phyloP scores from a whole-genome alignment of 1,139 yeast genomes.

The Zhuliangozyma blackwelliae region DNA sequence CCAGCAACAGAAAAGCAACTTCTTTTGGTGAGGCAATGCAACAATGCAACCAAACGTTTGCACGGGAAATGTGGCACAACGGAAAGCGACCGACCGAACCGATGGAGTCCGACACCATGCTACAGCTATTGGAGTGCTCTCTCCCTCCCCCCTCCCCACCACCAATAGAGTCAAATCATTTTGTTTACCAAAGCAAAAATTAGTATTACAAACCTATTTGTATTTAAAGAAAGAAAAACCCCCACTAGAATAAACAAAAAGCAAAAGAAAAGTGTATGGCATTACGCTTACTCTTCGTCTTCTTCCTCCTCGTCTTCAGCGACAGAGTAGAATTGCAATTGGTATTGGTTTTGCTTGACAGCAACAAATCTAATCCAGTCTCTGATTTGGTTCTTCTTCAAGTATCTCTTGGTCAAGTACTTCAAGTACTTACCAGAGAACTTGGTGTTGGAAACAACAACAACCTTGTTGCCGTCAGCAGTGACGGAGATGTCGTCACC shows the following conservation, averaged over 20 bases:
- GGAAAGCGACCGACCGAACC: too few species aligned
- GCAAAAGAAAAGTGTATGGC: background rate
- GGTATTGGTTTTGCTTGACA: constrained; percentile 92
- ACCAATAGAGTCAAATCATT: too few species aligned
- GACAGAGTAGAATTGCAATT: constrained; percentile 99
- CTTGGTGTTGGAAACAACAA: constrained; percentile 86
- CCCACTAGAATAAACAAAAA: background rate
- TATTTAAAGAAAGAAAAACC: too few species aligned
- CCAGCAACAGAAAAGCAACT: too few species aligned
- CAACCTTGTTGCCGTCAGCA: constrained; percentile 79
- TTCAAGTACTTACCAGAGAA: constrained; percentile 99
- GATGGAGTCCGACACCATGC: too few species aligned
- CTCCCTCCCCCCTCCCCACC: too few species aligned
- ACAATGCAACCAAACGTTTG: too few species aligned
- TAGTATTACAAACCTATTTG: background rate
- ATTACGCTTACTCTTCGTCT: constrained; percentile 61
- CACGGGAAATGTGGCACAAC: too few species aligned
- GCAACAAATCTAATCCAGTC: constrained; percentile 99
- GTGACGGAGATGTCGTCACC: constrained; percentile 91
- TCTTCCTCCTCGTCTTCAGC: constrained; percentile 94
- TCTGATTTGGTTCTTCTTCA: constrained; percentile 99
- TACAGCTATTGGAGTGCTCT: too few species aligned
- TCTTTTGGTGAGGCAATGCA: too few species aligned
- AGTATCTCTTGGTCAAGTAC: constrained; percentile 99
- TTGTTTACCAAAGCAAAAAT: background rate